Conservation (phyloP, 2,329 filamentous ascomycete genomes). For the Cladosporium sp. region DNA sequence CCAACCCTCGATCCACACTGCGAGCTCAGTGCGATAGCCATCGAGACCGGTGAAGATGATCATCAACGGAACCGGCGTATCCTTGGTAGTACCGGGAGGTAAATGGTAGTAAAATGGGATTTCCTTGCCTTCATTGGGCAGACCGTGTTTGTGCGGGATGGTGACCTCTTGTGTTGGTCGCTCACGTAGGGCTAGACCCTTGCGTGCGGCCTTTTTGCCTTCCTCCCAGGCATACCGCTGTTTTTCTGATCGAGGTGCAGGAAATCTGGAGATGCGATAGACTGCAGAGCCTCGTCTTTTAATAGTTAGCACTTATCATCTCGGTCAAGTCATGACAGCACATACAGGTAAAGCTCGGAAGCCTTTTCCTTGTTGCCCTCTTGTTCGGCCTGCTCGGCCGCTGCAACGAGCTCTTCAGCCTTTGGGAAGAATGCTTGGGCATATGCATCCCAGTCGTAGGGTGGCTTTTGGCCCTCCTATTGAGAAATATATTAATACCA, state of each 20-base stretch:
- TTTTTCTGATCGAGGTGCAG: slow-evolving; percentile 44
- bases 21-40: slow-evolving; percentile 54
- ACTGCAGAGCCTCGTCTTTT: slow-evolving; percentile 60
- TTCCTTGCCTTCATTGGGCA: slow-evolving; percentile 46
- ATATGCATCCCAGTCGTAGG: slow-evolving; percentile 58
- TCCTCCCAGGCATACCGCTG: slow-evolving; percentile 60
- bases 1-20: slow-evolving; percentile 49
- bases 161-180: slow-evolving; percentile 57
- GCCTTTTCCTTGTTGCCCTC: slow-evolving; percentile 50
- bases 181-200: slow-evolving; percentile 48
- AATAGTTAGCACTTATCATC: slow-evolving; percentile 15
- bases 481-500: not conserved
- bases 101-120: slow-evolving; percentile 64
- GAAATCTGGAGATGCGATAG: slow-evolving; percentile 70
- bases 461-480: slow-evolving; percentile 58
- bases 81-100: slow-evolving; percentile 42
- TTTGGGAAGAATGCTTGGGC: slow-evolving; percentile 57
- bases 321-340: slow-evolving; percentile 2
- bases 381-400: slow-evolving; percentile 49
- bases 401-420: slow-evolving; percentile 52
- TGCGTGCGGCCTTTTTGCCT: slow-evolving; percentile 61
- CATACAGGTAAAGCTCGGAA: slow-evolving; percentile 55
- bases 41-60: slow-evolving; percentile 56
- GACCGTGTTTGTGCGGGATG: slow-evolving; percentile 54
- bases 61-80: slow-evolving; percentile 46